Evolutionary conservation across 2,329 filamentous ascomycete species (phyloP), one percentile per base, ranked within the genome.

Genomic region (Graphilbum ipis-grandicollis): DNA sequence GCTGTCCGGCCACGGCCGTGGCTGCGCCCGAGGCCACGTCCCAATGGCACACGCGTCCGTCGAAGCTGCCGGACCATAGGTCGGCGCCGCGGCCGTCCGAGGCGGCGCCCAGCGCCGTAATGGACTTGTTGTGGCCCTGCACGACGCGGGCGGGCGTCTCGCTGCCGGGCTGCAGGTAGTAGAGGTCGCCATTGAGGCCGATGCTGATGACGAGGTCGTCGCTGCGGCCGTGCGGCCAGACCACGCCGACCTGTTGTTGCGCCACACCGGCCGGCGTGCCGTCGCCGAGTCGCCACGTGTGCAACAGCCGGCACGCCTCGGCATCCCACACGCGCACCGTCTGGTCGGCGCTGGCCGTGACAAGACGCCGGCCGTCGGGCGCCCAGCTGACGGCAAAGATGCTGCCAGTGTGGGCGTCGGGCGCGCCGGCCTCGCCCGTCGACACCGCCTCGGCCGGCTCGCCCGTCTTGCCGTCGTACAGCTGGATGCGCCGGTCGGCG

Each of bases 401-500:
- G 53, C 84, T 93, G 34, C 90, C 90, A 6, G 76, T 88, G 55
- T 98, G 90, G 8, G 31, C 45, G n/a, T 44, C 45, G n/a, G 74
- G 77, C 15, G 17, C 34, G 23, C 31, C 19, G 21, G 18, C 36
- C 21, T 31, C 25, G 9, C 79, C 80, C 5, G 26, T 13, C 5
- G 10, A 13, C 48, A 98, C 78, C 47, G 82, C 68, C 41, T 63
- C 70, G 32, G 75, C 81, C 1, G 79, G 68, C 52, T 93, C 85
- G 22, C 90, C 90, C 14, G 85, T 93, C 67, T 93, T 93, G 43
- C 88, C 90, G 53, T 98, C 85, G 53, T 94, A 98, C 9, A 98
- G 63, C 65, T 90, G 92, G 45, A 98, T 93, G 52, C 73, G 75
- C 53, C 77, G 77, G 57, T 98, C 90, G n/a, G 81, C 84, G 28